Base-by-base conservation (phyloP, 2,329 filamentous ascomycete species). In the Scytalidium sp. region DNA sequence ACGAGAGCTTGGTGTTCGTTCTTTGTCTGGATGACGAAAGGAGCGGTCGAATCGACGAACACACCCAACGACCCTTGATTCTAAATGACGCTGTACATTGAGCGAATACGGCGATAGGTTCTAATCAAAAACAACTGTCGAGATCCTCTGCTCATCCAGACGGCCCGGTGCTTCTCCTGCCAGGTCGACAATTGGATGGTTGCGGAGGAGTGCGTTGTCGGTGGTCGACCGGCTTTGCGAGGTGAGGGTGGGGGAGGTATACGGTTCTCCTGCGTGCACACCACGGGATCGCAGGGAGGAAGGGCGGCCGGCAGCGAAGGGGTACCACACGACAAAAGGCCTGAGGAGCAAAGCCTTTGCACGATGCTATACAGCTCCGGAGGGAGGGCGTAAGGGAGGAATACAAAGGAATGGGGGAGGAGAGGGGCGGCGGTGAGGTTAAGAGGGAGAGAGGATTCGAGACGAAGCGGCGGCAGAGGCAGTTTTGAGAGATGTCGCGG, bases 281-380 rank as follows among this genome's bases (percentile, higher is more conserved):
- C n/a, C n/a, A n/a, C n/a, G n/a, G n/a, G n/a, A n/a, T n/a, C n/a
- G n/a, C n/a, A n/a, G n/a, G n/a, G n/a, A n/a, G n/a, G n/a, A n/a
- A n/a, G 11, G 13, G 17, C 4, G 32, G 32, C 4, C 32, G 11
- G 32, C 32, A n/a, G 32, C 32, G 32, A 36, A 36, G 32, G 32
- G 5, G 13, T 15, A 10, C 53, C 44, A 56, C 56, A 60, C 55
- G n/a, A 53, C 52, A 57, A 60, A 58, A 53, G 57, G 60, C 52
- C 53, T 56, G 56, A 54, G 47, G 47, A 49, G 52, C 25, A 27
- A 27, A 27, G 50, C 60, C 60, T 53, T 55, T 57, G n/a, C 55
- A 53, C 4, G 17, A 52, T 47, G 44, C 52, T 54, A 45, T 47
- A 29, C 32, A 49, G 41, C 52, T 57, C 47, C 55, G 44, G 41